A percentile compares a stretch with the other conserved stretches of the same genome.
Conservation (phyloP, 225 moss, liverwort and hornwort genomes). For the Polytrichum formosum region DNA sequence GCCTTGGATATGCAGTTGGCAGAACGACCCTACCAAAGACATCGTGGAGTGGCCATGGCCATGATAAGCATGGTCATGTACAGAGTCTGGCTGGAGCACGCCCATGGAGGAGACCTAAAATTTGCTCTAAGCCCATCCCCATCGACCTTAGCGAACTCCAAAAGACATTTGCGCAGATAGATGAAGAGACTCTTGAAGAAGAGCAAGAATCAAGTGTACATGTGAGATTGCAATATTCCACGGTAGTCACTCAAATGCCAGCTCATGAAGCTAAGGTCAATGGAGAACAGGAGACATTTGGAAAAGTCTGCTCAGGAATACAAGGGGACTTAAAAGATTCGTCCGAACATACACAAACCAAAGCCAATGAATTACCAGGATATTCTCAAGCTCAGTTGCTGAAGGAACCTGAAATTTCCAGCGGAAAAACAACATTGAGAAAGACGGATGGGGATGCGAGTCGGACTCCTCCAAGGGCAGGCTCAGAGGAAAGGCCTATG, state of each 20-base stretch:
- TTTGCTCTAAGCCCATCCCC: slow-evolving; percentile 2
- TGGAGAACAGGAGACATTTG: too few relatives aligned
- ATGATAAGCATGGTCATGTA: slow-evolving; percentile 9
- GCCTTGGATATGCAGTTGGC: slow-evolving; percentile 25
- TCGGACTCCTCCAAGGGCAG: too few relatives aligned
- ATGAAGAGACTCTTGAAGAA: slow-evolving; percentile 46
- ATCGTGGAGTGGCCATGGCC: slow-evolving; percentile 12
- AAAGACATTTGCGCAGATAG: slow-evolving; percentile 36
- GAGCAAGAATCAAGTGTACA: slow-evolving; percentile 28
- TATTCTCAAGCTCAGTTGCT: too few relatives aligned
- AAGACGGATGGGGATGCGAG: too few relatives aligned
- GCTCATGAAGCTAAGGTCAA: too few relatives aligned
- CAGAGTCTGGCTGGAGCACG: slow-evolving; percentile 13
- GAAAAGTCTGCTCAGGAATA: neutral
- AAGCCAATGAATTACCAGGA: too few relatives aligned
- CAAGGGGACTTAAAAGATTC: neutral
- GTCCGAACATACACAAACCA: too few relatives aligned
- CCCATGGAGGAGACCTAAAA: slow-evolving; percentile 15
- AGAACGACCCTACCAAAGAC: slow-evolving; percentile 9
- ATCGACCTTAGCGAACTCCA: slow-evolving; percentile 29
- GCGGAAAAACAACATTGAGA: too few relatives aligned
- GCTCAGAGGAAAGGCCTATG: too few relatives aligned
- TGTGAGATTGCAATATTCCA: neutral
- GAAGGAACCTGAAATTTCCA: too few relatives aligned
- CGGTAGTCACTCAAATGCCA: too few relatives aligned